Base-by-base conservation (phyloP, 2,329 filamentous ascomycete genomes). In the Lachnellula arida region DNA sequence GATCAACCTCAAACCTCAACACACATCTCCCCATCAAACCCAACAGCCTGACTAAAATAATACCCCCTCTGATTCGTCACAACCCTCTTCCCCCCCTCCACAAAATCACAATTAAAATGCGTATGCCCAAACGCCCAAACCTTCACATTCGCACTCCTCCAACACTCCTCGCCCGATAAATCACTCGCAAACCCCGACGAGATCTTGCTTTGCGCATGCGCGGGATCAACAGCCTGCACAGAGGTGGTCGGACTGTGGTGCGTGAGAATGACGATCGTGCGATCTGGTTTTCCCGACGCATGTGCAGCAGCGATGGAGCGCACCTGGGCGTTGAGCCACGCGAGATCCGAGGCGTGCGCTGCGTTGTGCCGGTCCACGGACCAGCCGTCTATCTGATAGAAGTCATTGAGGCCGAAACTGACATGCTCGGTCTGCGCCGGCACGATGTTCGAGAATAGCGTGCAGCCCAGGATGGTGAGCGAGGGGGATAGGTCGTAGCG, bases 161-260 rank as follows among this genome's bases (percentile, higher is more conserved):
- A 59, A 23, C 56, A 60, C 9, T 37, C 11, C 43, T 60, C 48
- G 0, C 62, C 60, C 3, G 78, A 60, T 2, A 81, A 58, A 53
- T 84, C 78, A 0, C 80, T 83, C 4, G 75, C 77, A 65, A 83
- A 85, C 0, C 76, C 81, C 7, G 72, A 72, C 0, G 66, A 65
- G 6, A 60, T 56, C 12, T 25, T 35, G 48, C 58, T 56, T 71
- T 65, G 23, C 17, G 46, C 40, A 39, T 56, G 50, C n/a, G 12
- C 42, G 32, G 54, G 57, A 59, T 56, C 51, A 44, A 48, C 32
- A 3, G 54, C 54, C n/a, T n/a, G 28, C n/a, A 34, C 34, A 40
- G 43, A 46, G 14, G 3, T 53, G 1, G 48, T 49, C n/a, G 73
- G 73, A 51, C 72, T 71, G 53, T 73, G 65, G 55, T 75, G 73